Evolutionary conservation across 2,329 filamentous ascomycete genomes (phyloP).

Genomic region (Zymoseptoria crescenta): DNA sequence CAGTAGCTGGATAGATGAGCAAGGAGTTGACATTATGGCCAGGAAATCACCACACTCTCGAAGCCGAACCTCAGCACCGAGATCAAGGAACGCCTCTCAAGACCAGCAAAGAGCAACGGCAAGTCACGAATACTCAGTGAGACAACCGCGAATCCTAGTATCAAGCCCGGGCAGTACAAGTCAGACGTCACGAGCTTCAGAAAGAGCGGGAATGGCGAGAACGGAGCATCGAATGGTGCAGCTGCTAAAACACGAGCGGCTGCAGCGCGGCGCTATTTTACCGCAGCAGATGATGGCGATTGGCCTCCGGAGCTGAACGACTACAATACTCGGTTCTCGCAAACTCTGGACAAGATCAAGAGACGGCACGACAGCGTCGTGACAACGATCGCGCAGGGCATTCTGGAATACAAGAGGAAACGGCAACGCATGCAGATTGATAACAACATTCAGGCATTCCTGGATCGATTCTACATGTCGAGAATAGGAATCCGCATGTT

Average conservation of each 20-base stretch:
- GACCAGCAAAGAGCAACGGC: constrained; percentile 51
- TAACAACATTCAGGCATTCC: constrained; percentile 91
- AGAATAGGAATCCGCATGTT: constrained; percentile 98
- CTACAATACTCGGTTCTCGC: constrained; percentile 86
- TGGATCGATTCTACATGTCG: constrained; percentile 99
- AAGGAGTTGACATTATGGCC: constrained; percentile 9
- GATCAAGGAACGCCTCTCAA: constrained; percentile 70
- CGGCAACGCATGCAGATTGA: constrained; percentile 97
- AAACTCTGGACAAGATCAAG: constrained; percentile 89
- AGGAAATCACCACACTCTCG: constrained; percentile 87
- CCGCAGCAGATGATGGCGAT: constrained; percentile 77
- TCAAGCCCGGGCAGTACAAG: constrained; percentile 72
- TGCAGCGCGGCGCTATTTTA: constrained; percentile 65
- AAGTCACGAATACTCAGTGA: constrained; percentile 67
- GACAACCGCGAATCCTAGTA: constrained; percentile 82
- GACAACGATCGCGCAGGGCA: constrained; percentile 95
- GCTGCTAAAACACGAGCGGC: constrained; percentile 38
- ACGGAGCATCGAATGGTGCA: constrained; percentile 37
- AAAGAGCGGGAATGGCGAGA: constrained; percentile 39
- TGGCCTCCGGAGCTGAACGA: constrained; percentile 93
- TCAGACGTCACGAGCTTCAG: constrained; percentile 47
- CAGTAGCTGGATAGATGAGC: constrained; percentile 1
- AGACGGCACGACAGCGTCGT: constrained; percentile 92
- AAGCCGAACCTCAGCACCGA: constrained; percentile 69
- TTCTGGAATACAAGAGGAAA: constrained; percentile 94